These are phyloP conservation scores for Suillus brevipes DNA, from an alignment of 768 basidiomycete species.

Conservation along the genomic window DNA sequence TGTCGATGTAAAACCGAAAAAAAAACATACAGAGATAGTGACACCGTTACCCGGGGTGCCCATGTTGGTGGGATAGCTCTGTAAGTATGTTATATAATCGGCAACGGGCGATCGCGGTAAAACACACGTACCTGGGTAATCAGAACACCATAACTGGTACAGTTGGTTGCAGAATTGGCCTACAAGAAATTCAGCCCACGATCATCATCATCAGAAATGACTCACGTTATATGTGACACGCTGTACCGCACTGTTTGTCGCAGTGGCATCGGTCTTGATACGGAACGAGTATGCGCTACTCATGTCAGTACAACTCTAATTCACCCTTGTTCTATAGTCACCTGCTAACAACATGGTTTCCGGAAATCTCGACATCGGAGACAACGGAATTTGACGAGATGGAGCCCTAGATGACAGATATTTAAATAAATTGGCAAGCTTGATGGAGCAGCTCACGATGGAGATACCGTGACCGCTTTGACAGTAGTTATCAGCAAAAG, in stretches of 20 bases:
- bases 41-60: constrained; percentile 59
- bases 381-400: constrained; percentile 48
- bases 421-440: neutral
- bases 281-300: constrained; percentile 55
- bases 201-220: neutral
- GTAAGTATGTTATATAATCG: neutral
- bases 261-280: constrained; percentile 54
- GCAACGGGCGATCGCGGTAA: neutral
- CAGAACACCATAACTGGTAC: constrained; percentile 52
- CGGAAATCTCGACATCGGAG: constrained; percentile 45
- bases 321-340: constrained; percentile 16
- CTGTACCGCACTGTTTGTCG: constrained; percentile 48
- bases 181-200: constrained; percentile 17
- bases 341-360: constrained; percentile 60
- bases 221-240: constrained; percentile 51
- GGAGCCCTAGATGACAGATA: constrained; percentile 47
- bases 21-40: constrained; percentile 48
- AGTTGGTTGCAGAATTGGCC: constrained; percentile 54
- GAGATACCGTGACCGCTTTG: constrained; percentile 65
- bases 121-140: constrained; percentile 50
- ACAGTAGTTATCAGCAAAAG: constrained; percentile 54
- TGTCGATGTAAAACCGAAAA: neutral
- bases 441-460: constrained; percentile 32
- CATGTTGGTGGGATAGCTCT: constrained; percentile 58
- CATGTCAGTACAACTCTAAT: neutral